Conservation (phyloP, 805 yeast species). For the Candida manassasensis region DNA sequence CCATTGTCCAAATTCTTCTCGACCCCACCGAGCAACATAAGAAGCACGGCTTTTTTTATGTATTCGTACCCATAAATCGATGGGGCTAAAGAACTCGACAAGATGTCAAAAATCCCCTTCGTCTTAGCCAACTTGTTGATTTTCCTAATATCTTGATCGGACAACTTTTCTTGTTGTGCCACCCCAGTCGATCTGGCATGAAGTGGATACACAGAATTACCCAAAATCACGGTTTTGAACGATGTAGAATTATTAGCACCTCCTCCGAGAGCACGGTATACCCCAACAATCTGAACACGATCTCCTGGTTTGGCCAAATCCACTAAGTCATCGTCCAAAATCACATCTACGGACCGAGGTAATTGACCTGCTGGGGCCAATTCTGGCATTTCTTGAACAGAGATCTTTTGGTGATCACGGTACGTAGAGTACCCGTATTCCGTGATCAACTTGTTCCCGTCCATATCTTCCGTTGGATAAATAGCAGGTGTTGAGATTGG, state of each 20-base stretch:
- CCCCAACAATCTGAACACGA: slow-evolving; percentile 89
- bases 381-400: slow-evolving; percentile 97
- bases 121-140: slow-evolving; percentile 75
- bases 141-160: slow-evolving; percentile 80
- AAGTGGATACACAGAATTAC: slow-evolving; percentile 83
- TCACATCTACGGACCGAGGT: slow-evolving; percentile 87
- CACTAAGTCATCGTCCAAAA: slow-evolving; percentile 92
- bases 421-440: slow-evolving; percentile 92
- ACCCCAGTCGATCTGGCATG: slow-evolving; percentile 87
- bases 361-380: slow-evolving; percentile 96
- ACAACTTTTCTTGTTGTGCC: slow-evolving; percentile 60
- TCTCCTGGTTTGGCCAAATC: slow-evolving; percentile 95
- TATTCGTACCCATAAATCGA: slow-evolving; percentile 91
- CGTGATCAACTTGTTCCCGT: slow-evolving; percentile 81
- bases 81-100: slow-evolving; percentile 89
- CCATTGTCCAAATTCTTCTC: slow-evolving; percentile 94
- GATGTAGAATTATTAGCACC: slow-evolving; percentile 54
- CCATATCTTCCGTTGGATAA: slow-evolving; percentile 89
- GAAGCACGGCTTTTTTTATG: slow-evolving; percentile 83
- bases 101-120: slow-evolving; percentile 66
- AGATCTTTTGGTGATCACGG: slow-evolving; percentile 87
- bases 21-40: slow-evolving; percentile 90
- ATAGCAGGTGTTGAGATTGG: slow-evolving; percentile 78
- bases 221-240: slow-evolving; percentile 78
- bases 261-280: slow-evolving; percentile 86